A percentile compares a stretch with the other conserved stretches of the same genome.
These are phyloP conservation scores for Penicillium sp. DNA, from an alignment of 2,329 filamentous ascomycete species.

Conservation along the genomic window DNA sequence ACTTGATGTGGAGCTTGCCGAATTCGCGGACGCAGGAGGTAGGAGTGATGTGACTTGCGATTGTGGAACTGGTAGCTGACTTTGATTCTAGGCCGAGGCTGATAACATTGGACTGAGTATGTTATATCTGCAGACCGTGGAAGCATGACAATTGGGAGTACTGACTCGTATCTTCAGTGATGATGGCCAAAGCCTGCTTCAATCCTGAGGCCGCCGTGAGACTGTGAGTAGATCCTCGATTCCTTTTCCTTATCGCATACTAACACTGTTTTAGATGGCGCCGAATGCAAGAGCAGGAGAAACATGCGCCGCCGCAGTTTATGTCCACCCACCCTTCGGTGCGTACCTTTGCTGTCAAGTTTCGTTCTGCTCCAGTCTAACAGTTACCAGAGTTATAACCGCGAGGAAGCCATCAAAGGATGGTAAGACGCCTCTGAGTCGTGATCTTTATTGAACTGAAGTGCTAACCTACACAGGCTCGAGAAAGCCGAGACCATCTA, in stretches of 20 bases:
- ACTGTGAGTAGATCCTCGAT: constrained; percentile 38
- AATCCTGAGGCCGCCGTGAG: constrained; percentile 57
- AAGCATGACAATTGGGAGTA: not conserved
- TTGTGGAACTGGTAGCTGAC: not conserved
- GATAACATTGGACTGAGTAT: constrained; percentile 61
- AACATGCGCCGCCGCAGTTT: constrained; percentile 55
- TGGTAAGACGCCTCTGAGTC: constrained; percentile 42
- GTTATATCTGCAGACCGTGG: not conserved
- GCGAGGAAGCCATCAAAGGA: constrained; percentile 56
- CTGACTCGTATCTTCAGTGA: constrained; percentile 43
- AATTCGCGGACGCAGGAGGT: constrained; percentile 60
- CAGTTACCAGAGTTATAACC: constrained; percentile 49
- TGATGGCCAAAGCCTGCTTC: constrained; percentile 65
- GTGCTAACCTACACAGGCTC: constrained; percentile 33
- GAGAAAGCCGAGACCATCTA: constrained; percentile 43
- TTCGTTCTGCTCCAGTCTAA: constrained; percentile 2
- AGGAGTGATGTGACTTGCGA: constrained; percentile 4
- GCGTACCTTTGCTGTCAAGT: constrained; percentile 7
- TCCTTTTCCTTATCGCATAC: not conserved
- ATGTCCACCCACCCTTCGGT: constrained; percentile 62
- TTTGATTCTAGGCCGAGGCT: constrained; percentile 51
- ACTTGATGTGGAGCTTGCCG: constrained; percentile 55
- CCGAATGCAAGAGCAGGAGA: constrained; percentile 53
- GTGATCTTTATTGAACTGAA: not conserved
- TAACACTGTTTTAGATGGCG: constrained; percentile 43